Evolutionary conservation across 495 filamentous ascomycete genomes (phyloP), one percentile per base, ranked within the genome.

Genomic region (Xylaria cubensis): DNA sequence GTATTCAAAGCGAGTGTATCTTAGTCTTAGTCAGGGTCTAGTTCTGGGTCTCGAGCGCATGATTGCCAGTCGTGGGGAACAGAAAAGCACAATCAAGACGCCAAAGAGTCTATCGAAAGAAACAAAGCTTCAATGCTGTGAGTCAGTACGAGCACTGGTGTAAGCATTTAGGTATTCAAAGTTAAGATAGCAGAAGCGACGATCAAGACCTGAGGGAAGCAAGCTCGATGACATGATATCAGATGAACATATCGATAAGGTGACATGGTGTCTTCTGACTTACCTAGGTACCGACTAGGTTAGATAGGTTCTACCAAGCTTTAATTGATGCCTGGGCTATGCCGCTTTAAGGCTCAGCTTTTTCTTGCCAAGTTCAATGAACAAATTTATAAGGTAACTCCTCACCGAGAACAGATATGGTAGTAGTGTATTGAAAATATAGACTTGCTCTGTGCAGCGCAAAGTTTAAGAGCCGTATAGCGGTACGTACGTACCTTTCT

Each of bases 191-290:
- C 3, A 4, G 24, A 26, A 55, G 21, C 21, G 51, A 29, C 1
- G 21, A 53, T 53, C 21, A 53, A 53, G 50, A 53, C 50, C 8
- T 9, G 50, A 26, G 6, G 55, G 29, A 19, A 58, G 55, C 42
- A 36, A 66, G 42, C 42, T 24, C 64, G 48, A 55, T 65, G 63
- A 67, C 42, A 53, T 67, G 63, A 67, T 55, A 53, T 67, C 50
- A 67, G 48, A 34, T 17, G n/a, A 63, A 2, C 46, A 55, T 67
- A 68, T 68, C 65, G 65, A 68, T 68, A 68, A 58, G 64, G 29
- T 3, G 21, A 50, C 39, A 15, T 8, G 21, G 24, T 34, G 42
- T 26, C 61, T 53, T 36, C 15, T 55, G 41, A 41, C 53, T 48
- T 29, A 29, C 26, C 26, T 29, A 29, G 26, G 26, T 29, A 29